Evolutionary conservation across 192 early-diverging fungal species (phyloP).

Genomic region (Podila verticillata): DNA sequence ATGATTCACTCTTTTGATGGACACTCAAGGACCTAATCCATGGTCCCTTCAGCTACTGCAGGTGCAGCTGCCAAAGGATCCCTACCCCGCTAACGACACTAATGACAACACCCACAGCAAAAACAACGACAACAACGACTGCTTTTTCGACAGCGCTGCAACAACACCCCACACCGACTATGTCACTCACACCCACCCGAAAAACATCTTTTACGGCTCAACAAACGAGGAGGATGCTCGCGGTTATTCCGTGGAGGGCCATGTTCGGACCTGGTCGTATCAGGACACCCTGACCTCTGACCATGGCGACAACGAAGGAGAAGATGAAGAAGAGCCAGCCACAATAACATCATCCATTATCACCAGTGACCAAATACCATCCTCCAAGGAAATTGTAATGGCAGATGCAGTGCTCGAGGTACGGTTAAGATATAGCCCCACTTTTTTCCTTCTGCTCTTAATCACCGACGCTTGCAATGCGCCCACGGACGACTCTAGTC

Average conservation of each 20-base stretch:
- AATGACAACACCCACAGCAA: neutral
- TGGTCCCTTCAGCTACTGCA: slow-evolving; percentile 28
- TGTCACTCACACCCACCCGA: neutral
- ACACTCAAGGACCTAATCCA: slow-evolving; percentile 15
- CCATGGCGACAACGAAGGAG: neutral
- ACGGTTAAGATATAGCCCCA: no score
- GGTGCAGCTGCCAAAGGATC: neutral
- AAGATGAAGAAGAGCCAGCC: neutral
- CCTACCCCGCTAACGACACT: slow-evolving; percentile 1
- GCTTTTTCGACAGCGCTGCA: slow-evolving; percentile 22
- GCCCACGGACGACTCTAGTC: no score
- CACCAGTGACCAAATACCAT: neutral
- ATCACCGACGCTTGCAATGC: no score
- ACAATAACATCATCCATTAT: neutral
- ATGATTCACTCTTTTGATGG: slow-evolving; percentile 1
- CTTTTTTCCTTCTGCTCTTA: no score
- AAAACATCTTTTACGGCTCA: neutral
- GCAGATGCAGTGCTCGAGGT: no score
- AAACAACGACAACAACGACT: slow-evolving; percentile 9
- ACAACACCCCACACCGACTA: slow-evolving; percentile 11
- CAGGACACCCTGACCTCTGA: neutral
- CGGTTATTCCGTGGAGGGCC: neutral
- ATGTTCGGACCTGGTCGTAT: slow-evolving; percentile 1
- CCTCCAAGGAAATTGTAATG: neutral
- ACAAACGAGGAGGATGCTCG: neutral